Percentiles rank a stretch among this genome's conserved stretches.
Evolutionary conservation across 768 basidiomycete genomes (phyloP).

Genomic region (Hypsizygus marmoreus): DNA sequence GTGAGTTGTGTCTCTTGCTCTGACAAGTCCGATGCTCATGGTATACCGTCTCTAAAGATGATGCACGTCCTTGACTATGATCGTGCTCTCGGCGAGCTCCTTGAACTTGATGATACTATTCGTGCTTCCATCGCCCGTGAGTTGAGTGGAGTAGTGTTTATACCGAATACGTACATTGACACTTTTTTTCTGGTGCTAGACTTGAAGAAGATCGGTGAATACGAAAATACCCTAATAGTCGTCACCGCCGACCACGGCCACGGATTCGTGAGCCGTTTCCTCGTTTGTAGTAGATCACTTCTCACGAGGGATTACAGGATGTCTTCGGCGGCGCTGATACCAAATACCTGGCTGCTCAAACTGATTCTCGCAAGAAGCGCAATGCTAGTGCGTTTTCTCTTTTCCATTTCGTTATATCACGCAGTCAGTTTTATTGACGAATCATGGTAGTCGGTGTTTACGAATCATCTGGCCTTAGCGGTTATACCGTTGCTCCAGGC

Average conservation of each 20-base stretch:
- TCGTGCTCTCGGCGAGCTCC: slow-evolving; percentile 45
- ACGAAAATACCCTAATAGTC: slow-evolving; percentile 43
- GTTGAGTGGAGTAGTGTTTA: slow-evolving; percentile 15
- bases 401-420: background rate
- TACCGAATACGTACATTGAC: background rate
- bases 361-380: slow-evolving; percentile 23
- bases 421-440: background rate
- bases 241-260: slow-evolving; percentile 51
- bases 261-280: slow-evolving; percentile 35
- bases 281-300: background rate
- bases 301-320: slow-evolving; percentile 27
- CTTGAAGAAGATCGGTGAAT: slow-evolving; percentile 43
- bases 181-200: slow-evolving; percentile 23
- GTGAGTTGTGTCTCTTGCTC: slow-evolving; percentile 12
- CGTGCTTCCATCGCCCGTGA: slow-evolving; percentile 41
- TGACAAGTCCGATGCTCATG: background rate
- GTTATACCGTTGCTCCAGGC: slow-evolving; percentile 40
- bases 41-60: slow-evolving; percentile 29
- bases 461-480: slow-evolving; percentile 38
- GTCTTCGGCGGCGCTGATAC: slow-evolving; percentile 34
- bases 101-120: slow-evolving; percentile 48
- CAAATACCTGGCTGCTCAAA: slow-evolving; percentile 24
- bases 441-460: slow-evolving; percentile 37
- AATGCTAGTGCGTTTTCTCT: slow-evolving; percentile 17
- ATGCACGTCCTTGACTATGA: slow-evolving; percentile 51